These are phyloP conservation scores for Ogataea angusta DNA, from an alignment of 805 yeast genomes.

Conservation along the genomic window DNA sequence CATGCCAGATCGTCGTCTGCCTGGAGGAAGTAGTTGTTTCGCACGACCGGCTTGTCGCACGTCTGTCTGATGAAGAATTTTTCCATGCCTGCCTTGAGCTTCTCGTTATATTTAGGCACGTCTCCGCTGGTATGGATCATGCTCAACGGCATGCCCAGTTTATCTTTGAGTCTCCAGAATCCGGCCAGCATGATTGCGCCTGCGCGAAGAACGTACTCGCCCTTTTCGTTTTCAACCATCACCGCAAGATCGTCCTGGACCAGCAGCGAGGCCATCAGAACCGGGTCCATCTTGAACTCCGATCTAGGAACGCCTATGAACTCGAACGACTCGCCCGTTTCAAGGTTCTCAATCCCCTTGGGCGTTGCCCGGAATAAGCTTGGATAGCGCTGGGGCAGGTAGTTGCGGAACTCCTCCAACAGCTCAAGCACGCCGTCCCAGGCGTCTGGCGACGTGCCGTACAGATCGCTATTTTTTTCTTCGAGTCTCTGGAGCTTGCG, in stretches of 20 bases:
- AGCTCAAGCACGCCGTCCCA: constrained; percentile 54
- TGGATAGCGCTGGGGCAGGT: constrained; percentile 58
- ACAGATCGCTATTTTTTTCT: constrained; percentile 44
- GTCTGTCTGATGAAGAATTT: constrained; percentile 56
- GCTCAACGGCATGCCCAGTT: constrained; percentile 50
- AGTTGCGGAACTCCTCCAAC: constrained; percentile 49
- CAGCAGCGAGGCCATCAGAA: constrained; percentile 53
- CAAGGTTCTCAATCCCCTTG: constrained; percentile 47
- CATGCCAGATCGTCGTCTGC: constrained; percentile 61
- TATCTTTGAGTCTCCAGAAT: constrained; percentile 66
- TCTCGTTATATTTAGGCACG: constrained; percentile 61
- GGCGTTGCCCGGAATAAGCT: constrained; percentile 43
- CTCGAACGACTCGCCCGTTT: constrained; percentile 51
- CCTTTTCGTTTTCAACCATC: constrained; percentile 58
- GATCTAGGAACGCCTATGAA: constrained; percentile 26
- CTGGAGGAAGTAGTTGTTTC: constrained; percentile 65
- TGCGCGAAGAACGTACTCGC: constrained; percentile 53
- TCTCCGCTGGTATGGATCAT: constrained; percentile 64
- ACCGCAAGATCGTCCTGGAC: constrained; percentile 67
- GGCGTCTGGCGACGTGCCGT: constrained; percentile 51
- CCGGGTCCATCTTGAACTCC: constrained; percentile 49
- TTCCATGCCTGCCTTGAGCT: constrained; percentile 62
- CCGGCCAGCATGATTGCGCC: constrained; percentile 67
- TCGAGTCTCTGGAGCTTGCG: constrained; percentile 48
- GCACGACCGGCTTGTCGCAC: constrained; percentile 60